Base-by-base conservation (phyloP, 1,284 basidiomycete genomes). In the Pseudozyma thailandica region DNA sequence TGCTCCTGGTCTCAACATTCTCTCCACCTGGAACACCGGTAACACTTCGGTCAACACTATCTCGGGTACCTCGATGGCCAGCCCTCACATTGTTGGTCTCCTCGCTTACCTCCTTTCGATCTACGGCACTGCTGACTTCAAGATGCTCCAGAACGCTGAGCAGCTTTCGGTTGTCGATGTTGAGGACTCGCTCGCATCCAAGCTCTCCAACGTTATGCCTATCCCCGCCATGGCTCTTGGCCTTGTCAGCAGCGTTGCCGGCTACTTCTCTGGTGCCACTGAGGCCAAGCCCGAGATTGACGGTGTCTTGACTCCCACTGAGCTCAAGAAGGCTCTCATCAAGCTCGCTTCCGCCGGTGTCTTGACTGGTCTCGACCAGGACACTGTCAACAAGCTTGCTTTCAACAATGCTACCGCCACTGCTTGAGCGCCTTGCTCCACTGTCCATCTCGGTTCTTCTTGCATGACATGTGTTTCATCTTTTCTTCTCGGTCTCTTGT, bases 1-100 rank as follows among this genome's bases (percentile, higher is more conserved):
- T 75, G 92, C 87, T 30, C 92, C 92, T 23, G 91, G 90, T 72
- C 84, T 92, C 70, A 91, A 91, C 86, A 92, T 94, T 55, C 76
- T 83, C 21, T 81, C 77, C 50, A 83, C 83, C 49, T 84, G 84
- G 77, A 79, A 82, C 72, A 77, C 78, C 13, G 77, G 88, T 49
- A 83, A 79, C 49, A 81, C 77, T 15, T 87, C 89, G 50, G 86
- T 86, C 72, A 89, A 90, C 84, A 91, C 89, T 23, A 90, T 89
- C 23, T 90, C 89, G 5, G 86, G 86, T 60, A 88, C 87, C 38
- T 87, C 86, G 37, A 88, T 88, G 87, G 87, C 87, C 45, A 86
- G 86, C 46, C 88, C 88, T 48, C 87, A 88, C 85, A 72, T 80
- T 57, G 80, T 78, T 41, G 83, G 83, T 52, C 62, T 84, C 25